Evolutionary conservation across 192 early-diverging fungal species (phyloP).

Genomic region (Entomortierella lignicola): DNA sequence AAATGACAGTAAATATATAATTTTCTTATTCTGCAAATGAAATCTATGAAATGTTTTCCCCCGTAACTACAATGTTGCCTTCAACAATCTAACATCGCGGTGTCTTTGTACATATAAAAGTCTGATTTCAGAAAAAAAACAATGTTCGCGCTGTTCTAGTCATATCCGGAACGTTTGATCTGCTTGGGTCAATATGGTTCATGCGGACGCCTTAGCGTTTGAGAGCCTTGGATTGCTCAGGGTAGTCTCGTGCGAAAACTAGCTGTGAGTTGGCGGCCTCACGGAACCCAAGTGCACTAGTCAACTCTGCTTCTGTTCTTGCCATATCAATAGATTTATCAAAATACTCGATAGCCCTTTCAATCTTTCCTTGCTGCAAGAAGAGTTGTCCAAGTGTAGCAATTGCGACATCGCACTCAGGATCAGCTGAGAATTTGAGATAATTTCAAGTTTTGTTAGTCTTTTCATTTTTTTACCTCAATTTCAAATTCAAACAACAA

Average conservation of each 20-base stretch:
- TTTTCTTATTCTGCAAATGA: no score
- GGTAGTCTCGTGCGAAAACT: constrained; percentile 50
- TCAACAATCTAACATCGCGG: no score
- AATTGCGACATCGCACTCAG: constrained; percentile 95
- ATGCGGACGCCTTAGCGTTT: constrained; percentile 53
- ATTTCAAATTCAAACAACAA: neutral
- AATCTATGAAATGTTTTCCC: no score
- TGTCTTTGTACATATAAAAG: no score
- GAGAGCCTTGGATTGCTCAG: constrained; percentile 50
- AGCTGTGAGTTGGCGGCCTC: constrained; percentile 53
- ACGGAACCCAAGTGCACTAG: constrained; percentile 69
- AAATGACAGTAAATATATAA: no score
- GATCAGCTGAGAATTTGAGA: constrained; percentile 80
- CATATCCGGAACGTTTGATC: neutral
- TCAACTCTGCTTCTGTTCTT: constrained; percentile 90
- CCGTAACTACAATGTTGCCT: no score
- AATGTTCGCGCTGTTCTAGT: neutral
- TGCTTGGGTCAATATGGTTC: neutral
- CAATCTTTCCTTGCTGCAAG: constrained; percentile 86
- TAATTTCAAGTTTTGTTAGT: neutral
- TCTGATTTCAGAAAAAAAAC: neutral
- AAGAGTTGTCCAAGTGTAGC: constrained; percentile 83
- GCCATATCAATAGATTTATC: constrained; percentile 86
- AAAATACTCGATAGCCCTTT: constrained; percentile 86
- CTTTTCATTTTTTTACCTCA: no score